These are phyloP conservation scores for Kentomonas sorsogonicus DNA, from an alignment of 208 protist genomes.

Conservation along the genomic window DNA sequence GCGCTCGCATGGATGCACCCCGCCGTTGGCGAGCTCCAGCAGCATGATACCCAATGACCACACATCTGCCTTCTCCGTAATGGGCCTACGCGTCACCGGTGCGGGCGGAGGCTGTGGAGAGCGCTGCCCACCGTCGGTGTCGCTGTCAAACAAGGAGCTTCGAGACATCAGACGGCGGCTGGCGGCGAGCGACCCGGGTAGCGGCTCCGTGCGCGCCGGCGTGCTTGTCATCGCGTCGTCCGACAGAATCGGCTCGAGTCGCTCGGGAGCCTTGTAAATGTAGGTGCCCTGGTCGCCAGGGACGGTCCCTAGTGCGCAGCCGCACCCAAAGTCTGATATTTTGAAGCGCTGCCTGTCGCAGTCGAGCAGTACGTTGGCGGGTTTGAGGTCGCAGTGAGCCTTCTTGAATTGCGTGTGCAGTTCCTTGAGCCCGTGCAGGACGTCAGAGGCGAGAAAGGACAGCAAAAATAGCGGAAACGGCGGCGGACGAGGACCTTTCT, in stretches of 20 bases:
- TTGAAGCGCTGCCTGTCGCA: slow-evolving; percentile 73
- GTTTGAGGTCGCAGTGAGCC: slow-evolving; percentile 96
- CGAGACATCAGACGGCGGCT: too few species aligned
- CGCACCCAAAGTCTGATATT: slow-evolving; percentile 85
- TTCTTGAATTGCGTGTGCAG: slow-evolving; percentile 84
- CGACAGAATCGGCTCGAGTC: slow-evolving; percentile 19
- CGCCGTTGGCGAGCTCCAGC: slow-evolving; percentile 68
- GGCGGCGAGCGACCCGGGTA: too few species aligned
- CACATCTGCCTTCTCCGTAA: slow-evolving; percentile 78
- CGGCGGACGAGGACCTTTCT: slow-evolving; percentile 94
- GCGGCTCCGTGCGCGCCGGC: slow-evolving; percentile 1
- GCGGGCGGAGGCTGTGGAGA: too few species aligned
- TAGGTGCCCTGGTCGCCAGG: slow-evolving; percentile 76
- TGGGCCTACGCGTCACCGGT: too few species aligned
- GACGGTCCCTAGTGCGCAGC: too few species aligned
- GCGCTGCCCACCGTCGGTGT: too few species aligned
- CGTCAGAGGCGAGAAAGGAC: slow-evolving; percentile 98
- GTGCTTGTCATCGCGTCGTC: slow-evolving; percentile 11
- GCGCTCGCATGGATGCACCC: slow-evolving; percentile 67
- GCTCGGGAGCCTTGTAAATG: slow-evolving; percentile 85
- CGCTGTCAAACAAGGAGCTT: too few species aligned
- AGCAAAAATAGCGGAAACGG: slow-evolving; percentile 99
- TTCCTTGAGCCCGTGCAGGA: slow-evolving; percentile 71
- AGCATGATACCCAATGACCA: slow-evolving; percentile 86
- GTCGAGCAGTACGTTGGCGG: slow-evolving; percentile 92